A percentile compares a stretch with the other conserved stretches of the same genome.
phyloP scores from a whole-genome alignment of 2,329 filamentous ascomycete species.

The Exserohilum turcica region DNA sequence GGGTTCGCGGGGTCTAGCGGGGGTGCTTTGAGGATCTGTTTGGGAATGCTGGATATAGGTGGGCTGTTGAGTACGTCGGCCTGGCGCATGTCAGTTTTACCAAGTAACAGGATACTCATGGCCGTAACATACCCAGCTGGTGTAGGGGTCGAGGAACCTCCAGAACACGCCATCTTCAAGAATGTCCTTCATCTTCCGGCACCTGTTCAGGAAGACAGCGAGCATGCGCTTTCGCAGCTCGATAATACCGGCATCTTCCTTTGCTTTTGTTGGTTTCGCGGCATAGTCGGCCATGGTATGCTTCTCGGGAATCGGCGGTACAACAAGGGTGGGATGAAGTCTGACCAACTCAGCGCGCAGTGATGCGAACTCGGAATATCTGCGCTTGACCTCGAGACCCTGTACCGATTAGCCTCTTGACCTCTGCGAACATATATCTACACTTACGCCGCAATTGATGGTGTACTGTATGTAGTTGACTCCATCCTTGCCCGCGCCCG shows the following conservation, averaged over 20 bases:
- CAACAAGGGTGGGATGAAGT: constrained; percentile 91
- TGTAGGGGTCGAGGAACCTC: constrained; percentile 96
- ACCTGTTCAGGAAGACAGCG: constrained; percentile 91
- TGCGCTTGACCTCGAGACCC: constrained; percentile 92
- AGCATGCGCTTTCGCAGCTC: constrained; percentile 97
- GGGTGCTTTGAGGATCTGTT: constrained; percentile 93
- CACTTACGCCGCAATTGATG: constrained; percentile 84
- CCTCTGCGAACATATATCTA: not conserved
- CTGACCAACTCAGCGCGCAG: constrained; percentile 85
- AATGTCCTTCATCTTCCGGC: constrained; percentile 88
- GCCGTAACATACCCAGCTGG: constrained; percentile 79
- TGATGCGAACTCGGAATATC: constrained; percentile 96
- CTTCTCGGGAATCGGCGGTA: constrained; percentile 97
- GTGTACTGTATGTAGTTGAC: constrained; percentile 97
- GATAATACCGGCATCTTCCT: constrained; percentile 96
- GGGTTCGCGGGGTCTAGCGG: constrained; percentile 94
- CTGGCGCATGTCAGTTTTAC: constrained; percentile 53
- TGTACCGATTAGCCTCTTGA: constrained; percentile 48
- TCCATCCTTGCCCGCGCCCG: constrained; percentile 91
- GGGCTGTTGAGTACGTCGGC: constrained; percentile 94
- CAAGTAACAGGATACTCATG: not conserved
- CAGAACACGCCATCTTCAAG: constrained; percentile 94
- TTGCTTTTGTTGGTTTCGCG: constrained; percentile 95
- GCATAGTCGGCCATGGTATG: constrained; percentile 99
- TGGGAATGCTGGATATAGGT: constrained; percentile 87